These are phyloP conservation scores for Carpinus fangiana DNA, from an alignment of 306 rosid genomes.

Conservation along the genomic window DNA sequence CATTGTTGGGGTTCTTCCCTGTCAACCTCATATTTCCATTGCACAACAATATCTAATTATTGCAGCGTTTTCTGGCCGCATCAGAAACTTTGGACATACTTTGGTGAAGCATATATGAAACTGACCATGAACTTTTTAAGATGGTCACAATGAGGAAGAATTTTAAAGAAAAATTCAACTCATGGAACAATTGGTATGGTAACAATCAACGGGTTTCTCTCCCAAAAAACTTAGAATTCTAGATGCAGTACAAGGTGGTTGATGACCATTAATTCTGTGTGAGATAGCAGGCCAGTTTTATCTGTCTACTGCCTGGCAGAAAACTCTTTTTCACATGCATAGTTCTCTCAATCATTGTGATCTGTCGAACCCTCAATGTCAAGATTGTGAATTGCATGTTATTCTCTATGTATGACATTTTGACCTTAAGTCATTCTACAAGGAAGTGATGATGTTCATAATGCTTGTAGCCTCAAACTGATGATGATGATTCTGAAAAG, in stretches of 20 bases:
- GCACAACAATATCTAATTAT: not conserved
- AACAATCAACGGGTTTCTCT: not conserved
- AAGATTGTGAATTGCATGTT: not conserved
- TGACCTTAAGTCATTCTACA: slow-evolving; percentile 23
- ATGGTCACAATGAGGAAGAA: not conserved
- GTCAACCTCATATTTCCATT: not conserved
- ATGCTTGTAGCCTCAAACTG: slow-evolving; percentile 42
- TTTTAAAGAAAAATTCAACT: not conserved
- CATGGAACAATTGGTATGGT: not conserved
- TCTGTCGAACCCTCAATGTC: slow-evolving; percentile 15
- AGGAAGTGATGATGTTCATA: slow-evolving; percentile 30
- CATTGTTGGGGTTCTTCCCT: not conserved
- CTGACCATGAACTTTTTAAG: not conserved
- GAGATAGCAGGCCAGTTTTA: not conserved
- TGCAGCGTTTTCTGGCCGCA: not conserved
- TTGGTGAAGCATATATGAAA: not conserved
- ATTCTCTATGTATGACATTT: not conserved
- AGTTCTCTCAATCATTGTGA: slow-evolving; percentile 12
- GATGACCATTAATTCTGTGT: not conserved
- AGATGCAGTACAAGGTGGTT: slow-evolving; percentile 1
- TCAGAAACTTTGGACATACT: not conserved
- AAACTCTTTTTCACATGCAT: slow-evolving; percentile 7
- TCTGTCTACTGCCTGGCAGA: not conserved
- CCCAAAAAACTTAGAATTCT: not conserved
- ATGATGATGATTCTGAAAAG: slow-evolving; percentile 58